Conservation (phyloP, 768 basidiomycete species). For the Lentinula detonsa region DNA sequence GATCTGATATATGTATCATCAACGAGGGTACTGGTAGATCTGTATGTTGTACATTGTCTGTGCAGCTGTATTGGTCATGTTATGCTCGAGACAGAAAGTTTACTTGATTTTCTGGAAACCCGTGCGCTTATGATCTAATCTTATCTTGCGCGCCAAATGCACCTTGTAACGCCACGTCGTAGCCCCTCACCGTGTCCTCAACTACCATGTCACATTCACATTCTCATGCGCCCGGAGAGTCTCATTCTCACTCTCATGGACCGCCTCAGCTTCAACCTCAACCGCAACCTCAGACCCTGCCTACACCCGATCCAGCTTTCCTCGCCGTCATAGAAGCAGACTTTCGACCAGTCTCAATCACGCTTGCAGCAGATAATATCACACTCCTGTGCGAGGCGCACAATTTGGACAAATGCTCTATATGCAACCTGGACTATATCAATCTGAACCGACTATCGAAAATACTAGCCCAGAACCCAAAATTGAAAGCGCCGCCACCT, state of each 20-base stretch:
- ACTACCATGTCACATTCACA: conserved; percentile 60
- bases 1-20: no score
- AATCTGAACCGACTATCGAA: conserved; percentile 73
- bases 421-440: conserved; percentile 70
- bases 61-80: no score
- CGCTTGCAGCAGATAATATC: conserved; percentile 42
- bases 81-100: no score
- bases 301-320: conserved; percentile 61
- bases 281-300: conserved; percentile 28
- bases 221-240: conserved; percentile 54
- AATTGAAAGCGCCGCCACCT: conserved; percentile 69
- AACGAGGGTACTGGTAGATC: no score
- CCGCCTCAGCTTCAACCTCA: conserved; percentile 28
- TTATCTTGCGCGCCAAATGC: no score
- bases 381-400: conserved; percentile 62
- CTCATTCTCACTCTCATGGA: conserved; percentile 43
- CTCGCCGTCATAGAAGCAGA: conserved; percentile 76
- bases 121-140: no score
- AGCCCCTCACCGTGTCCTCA: background rate
- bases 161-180: background rate
- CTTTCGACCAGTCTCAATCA: conserved; percentile 53
- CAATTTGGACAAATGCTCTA: conserved; percentile 65
- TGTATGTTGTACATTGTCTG: no score
- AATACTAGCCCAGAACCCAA: conserved; percentile 62
- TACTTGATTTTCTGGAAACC: no score